Conservation (phyloP, 2,329 filamentous ascomycete species). For the Hypoxylon rubiginosum region DNA sequence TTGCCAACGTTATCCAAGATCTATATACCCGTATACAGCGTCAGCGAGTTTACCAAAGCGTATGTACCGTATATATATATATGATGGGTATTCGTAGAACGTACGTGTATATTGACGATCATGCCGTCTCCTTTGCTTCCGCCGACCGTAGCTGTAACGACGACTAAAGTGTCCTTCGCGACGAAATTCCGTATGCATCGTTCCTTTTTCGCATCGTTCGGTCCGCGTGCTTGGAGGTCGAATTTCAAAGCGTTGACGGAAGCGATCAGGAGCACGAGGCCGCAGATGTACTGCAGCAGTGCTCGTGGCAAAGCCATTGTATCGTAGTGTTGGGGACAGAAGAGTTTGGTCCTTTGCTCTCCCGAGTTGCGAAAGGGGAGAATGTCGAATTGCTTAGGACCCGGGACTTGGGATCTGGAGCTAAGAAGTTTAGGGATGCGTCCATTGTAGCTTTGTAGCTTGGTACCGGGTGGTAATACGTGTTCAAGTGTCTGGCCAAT, state of each 20-base stretch:
- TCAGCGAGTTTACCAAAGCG: slow-evolving; percentile 11
- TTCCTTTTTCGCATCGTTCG: slow-evolving; percentile 74
- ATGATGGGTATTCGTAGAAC: slow-evolving; percentile 49
- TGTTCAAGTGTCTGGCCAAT: slow-evolving; percentile 42
- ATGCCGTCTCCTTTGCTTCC: slow-evolving; percentile 93
- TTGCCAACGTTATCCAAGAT: slow-evolving; percentile 96
- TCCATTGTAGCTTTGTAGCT: slow-evolving; percentile 29
- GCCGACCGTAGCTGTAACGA: slow-evolving; percentile 90
- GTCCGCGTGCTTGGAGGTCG: slow-evolving; percentile 79
- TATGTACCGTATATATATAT: background rate
- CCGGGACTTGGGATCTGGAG: slow-evolving; percentile 6
- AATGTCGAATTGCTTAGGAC: slow-evolving; percentile 13
- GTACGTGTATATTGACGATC: slow-evolving; percentile 91
- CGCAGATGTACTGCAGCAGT: slow-evolving; percentile 70
- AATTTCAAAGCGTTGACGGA: slow-evolving; percentile 85
- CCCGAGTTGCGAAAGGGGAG: slow-evolving; percentile 28
- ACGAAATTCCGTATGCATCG: slow-evolving; percentile 98
- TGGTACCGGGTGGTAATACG: slow-evolving; percentile 40
- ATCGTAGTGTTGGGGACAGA: slow-evolving; percentile 17
- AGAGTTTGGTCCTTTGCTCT: slow-evolving; percentile 3
- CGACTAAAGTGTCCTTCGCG: slow-evolving; percentile 89
- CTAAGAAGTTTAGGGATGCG: slow-evolving; percentile 25
- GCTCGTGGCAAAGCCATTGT: slow-evolving; percentile 65
- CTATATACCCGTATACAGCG: slow-evolving; percentile 60
- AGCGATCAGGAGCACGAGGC: slow-evolving; percentile 68